Evolutionary conservation across 305 asterid genomes (phyloP).

Genomic region (Solanum chacoense): DNA sequence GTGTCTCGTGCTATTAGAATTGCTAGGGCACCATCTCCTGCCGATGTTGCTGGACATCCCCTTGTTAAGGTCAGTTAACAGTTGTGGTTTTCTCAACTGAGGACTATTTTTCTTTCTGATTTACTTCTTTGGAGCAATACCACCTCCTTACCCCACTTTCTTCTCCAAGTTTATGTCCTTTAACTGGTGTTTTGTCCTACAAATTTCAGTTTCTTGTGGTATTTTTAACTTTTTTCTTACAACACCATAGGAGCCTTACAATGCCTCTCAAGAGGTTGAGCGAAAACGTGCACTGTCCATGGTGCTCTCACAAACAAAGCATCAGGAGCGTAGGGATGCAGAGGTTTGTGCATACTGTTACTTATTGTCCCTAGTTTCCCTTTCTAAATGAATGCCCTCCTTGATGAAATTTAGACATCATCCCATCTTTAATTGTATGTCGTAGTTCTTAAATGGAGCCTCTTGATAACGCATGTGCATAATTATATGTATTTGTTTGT

Average conservation of each 20-base stretch:
- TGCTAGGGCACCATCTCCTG: constrained; percentile 69
- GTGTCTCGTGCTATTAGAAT: constrained; percentile 60
- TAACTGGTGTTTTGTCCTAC: neutral
- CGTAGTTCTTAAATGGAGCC: neutral
- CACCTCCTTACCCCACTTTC: neutral
- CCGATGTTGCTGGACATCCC: constrained; percentile 57
- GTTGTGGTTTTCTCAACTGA: neutral
- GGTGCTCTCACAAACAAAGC: constrained; percentile 93
- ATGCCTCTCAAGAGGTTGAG: constrained; percentile 70
- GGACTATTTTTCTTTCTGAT: neutral
- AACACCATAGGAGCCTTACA: constrained; percentile 60
- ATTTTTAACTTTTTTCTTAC: constrained; percentile 10
- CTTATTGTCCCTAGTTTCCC: neutral
- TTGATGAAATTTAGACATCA: neutral
- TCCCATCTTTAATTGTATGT: neutral
- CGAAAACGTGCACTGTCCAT: constrained; percentile 75
- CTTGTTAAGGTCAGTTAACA: constrained; percentile 52
- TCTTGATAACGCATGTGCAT: neutral
- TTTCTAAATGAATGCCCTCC: neutral
- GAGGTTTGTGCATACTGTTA: constrained; percentile 38
- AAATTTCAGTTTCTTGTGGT: constrained; percentile 9
- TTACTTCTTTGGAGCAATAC: neutral
- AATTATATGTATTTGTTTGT: neutral
- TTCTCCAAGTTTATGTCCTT: neutral
- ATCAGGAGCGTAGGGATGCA: constrained; percentile 80